Conservation (phyloP, 306 rosid genomes). For the Senna tora region DNA sequence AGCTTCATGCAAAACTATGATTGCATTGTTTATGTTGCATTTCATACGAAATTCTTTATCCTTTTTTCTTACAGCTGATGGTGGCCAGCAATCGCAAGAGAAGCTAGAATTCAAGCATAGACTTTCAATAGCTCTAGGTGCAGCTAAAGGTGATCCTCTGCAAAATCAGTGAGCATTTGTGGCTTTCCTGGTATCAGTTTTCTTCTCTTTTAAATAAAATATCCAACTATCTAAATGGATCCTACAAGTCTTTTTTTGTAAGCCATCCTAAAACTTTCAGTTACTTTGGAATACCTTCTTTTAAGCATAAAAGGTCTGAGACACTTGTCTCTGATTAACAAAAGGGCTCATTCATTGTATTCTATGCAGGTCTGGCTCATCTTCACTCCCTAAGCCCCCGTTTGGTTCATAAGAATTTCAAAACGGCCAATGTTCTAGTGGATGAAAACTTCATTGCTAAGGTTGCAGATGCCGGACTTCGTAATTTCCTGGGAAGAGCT, state of each 20-base stretch:
- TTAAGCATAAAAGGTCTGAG: slow-evolving; percentile 31
- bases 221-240: slow-evolving; percentile 52
- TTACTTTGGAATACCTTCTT: slow-evolving; percentile 34
- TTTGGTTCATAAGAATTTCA: slow-evolving; percentile 85
- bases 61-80: slow-evolving; percentile 26
- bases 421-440: slow-evolving; percentile 88
- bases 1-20: slow-evolving; percentile 18
- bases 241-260: slow-evolving; percentile 47
- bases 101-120: slow-evolving; percentile 72
- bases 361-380: slow-evolving; percentile 73
- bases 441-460: slow-evolving; percentile 82
- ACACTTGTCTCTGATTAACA: slow-evolving; percentile 40
- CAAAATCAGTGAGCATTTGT: slow-evolving; percentile 99
- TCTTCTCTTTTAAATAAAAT: slow-evolving; percentile 64
- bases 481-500: slow-evolving; percentile 74
- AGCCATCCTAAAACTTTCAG: slow-evolving; percentile 46
- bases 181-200: slow-evolving; percentile 95
- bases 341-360: slow-evolving; percentile 35
- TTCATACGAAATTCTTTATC: slow-evolving; percentile 7
- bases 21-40: neutral
- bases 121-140: slow-evolving; percentile 85
- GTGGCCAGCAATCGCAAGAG: slow-evolving; percentile 53
- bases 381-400: slow-evolving; percentile 88
- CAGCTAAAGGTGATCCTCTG: slow-evolving; percentile 99
- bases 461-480: slow-evolving; percentile 92